Evolutionary conservation across 192 early-diverging fungal species (phyloP), one percentile per base, ranked within the genome.

Genomic region (Entophlyctis luteolus): DNA sequence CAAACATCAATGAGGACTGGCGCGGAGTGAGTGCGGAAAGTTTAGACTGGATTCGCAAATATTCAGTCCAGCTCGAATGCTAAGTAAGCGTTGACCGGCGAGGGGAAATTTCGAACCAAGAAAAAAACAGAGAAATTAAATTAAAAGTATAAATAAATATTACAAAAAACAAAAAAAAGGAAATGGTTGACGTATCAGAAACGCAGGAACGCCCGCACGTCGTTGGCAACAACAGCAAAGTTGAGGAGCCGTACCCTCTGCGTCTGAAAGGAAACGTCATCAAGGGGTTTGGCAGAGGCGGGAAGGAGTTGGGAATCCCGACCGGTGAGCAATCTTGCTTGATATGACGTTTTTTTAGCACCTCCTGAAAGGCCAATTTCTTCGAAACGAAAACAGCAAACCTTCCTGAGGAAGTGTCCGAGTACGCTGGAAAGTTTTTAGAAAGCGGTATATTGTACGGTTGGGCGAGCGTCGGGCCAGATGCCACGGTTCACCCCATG

Each of bases 221-320:
- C n/a, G 63, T 66, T 3, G 63, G 63, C 31, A 66, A 66, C 49
- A 36, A 52, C 50, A 20, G 2, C 50, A 45, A 55, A 55, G 55
- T 72, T 31, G 74, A 81, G 23, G 6, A 67, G 8, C 94, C 93
- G 27, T 98, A 79, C 71, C 94, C 96, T 18, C 50, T 83, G n/a
- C 25, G 28, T 29, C 83, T 97, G 46, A 77, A 81, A 16, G 97
- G 97, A 49, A 67, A 46, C 2, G 96, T 99, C 12, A 83, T 90
- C 32, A 82, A 86, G 63, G 97, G 97, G 0, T 99, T 95, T 77
- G 95, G 95, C 3, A 84, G 97, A 32, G 97, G 97, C 12, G 89
- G 92, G 67, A 94, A 94, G 76, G 92, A 99, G 52, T 85, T 99
- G 0, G 96, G 96, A 5, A 95, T 98, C 65, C 96, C 97, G 3